Conservation (phyloP, 2,329 filamentous ascomycete species). For the Botrytis fragariae region DNA sequence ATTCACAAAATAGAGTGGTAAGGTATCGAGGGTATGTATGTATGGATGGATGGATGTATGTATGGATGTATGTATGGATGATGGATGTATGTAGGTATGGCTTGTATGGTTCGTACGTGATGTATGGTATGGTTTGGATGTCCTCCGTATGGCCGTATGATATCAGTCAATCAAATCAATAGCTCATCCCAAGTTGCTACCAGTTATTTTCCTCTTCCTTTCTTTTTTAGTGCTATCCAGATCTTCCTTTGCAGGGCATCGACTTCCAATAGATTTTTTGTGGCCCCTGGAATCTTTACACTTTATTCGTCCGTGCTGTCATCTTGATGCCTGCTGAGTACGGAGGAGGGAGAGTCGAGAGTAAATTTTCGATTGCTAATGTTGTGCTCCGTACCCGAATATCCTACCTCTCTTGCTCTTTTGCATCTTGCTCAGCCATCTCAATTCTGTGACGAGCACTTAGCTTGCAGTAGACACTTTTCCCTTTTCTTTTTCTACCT, state of each 20-base stretch:
- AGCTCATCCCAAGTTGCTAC: background rate
- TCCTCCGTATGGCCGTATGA: background rate
- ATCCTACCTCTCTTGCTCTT: background rate
- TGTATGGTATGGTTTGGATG: background rate
- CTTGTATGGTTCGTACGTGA: background rate
- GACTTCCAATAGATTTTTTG: constrained; percentile 5
- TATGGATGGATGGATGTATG: background rate
- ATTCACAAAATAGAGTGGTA: background rate
- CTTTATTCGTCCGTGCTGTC: constrained; percentile 17
- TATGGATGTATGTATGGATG: background rate
- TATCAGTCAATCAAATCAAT: background rate
- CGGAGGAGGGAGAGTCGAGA: background rate
- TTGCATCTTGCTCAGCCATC: constrained; percentile 5
- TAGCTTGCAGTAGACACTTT: background rate
- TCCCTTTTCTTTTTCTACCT: no score
- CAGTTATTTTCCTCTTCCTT: background rate
- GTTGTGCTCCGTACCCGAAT: constrained; percentile 4
- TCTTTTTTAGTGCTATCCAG: constrained; percentile 1
- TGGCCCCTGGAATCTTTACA: background rate
- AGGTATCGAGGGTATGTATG: background rate
- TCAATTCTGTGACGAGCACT: background rate
- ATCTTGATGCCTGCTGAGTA: background rate
- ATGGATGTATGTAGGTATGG: no score
- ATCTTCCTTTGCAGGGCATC: constrained; percentile 12
- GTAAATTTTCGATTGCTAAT: background rate